Percentiles rank a stretch among this genome's conserved stretches.
Conservation (phyloP, 352 stramenopile genomes). For the Globisporangium orthogonon region DNA sequence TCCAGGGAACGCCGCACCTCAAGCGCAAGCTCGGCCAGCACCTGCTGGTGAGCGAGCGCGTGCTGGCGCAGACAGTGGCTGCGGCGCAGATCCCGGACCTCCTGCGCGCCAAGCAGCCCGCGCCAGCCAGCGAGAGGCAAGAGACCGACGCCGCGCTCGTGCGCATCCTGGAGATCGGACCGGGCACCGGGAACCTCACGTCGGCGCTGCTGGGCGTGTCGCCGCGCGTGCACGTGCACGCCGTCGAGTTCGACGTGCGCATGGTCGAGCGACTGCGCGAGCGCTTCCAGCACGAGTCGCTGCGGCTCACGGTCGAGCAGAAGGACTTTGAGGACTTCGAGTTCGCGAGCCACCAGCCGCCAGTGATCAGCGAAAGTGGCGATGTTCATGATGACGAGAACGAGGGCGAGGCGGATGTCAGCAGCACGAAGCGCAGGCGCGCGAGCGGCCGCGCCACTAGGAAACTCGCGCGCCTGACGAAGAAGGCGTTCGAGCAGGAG, state of each 20-base stretch:
- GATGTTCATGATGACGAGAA: neutral
- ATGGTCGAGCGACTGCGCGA: slow-evolving; percentile 70
- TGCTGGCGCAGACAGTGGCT: slow-evolving; percentile 61
- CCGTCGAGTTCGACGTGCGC: slow-evolving; percentile 68
- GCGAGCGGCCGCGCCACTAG: slow-evolving; percentile 8
- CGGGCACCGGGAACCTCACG: slow-evolving; percentile 82
- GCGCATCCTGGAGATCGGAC: slow-evolving; percentile 80
- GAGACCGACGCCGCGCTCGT: slow-evolving; percentile 8
- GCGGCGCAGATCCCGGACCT: slow-evolving; percentile 39
- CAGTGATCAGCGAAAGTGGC: neutral
- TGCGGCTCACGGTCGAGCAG: slow-evolving; percentile 27
- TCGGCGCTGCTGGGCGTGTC: slow-evolving; percentile 52
- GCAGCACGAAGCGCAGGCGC: slow-evolving; percentile 5
- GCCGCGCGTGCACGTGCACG: slow-evolving; percentile 43
- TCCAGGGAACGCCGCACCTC: slow-evolving; percentile 56
- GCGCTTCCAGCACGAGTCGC: slow-evolving; percentile 33
- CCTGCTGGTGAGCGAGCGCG: slow-evolving; percentile 55
- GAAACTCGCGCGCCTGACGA: slow-evolving; percentile 7
- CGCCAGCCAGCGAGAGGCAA: neutral
- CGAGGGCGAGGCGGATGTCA: neutral
- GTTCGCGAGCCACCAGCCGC: slow-evolving; percentile 19
- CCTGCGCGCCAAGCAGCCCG: slow-evolving; percentile 15
- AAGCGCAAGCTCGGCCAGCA: slow-evolving; percentile 84
- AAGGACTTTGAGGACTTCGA: slow-evolving; percentile 40
- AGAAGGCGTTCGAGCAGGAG: slow-evolving; percentile 4